phyloP scores from a whole-genome alignment of 1,284 basidiomycete species.

The Amylostereum areolatum region DNA sequence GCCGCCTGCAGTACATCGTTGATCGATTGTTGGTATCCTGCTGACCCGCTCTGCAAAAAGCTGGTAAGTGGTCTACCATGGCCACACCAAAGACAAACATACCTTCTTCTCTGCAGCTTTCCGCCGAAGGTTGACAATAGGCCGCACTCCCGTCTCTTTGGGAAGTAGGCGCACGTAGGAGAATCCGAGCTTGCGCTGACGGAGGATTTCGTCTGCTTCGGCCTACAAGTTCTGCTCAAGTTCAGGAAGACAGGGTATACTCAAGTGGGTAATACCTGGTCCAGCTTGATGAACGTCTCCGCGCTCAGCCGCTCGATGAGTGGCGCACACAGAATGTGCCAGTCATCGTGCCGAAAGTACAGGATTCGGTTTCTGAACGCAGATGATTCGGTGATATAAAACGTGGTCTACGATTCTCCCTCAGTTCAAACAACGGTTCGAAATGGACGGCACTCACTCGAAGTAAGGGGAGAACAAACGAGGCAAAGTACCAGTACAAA shows the following conservation, averaged over 20 bases:
- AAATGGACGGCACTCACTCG: slow-evolving; percentile 42
- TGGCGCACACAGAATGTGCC: slow-evolving; percentile 80
- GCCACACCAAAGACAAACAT: slow-evolving; percentile 3
- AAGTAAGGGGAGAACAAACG: slow-evolving; percentile 75
- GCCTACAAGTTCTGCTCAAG: no score
- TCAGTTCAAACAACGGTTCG: slow-evolving; percentile 1
- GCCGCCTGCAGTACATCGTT: slow-evolving; percentile 83
- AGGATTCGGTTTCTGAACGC: slow-evolving; percentile 83
- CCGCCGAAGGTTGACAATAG: slow-evolving; percentile 87
- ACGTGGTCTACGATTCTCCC: slow-evolving; percentile 64
- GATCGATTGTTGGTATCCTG: slow-evolving; percentile 50
- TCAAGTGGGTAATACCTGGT: slow-evolving; percentile 37
- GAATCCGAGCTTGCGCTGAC: slow-evolving; percentile 69
- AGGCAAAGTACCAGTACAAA: slow-evolving; percentile 90
- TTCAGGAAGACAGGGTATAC: no score
- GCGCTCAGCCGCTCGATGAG: slow-evolving; percentile 67
- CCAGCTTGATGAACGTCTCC: slow-evolving; percentile 60
- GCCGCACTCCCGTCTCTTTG: slow-evolving; percentile 91
- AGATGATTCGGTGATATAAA: slow-evolving; percentile 92
- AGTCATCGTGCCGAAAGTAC: slow-evolving; percentile 94
- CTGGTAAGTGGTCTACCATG: slow-evolving; percentile 8
- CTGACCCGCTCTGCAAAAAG: slow-evolving; percentile 5
- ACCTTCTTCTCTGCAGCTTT: slow-evolving; percentile 38
- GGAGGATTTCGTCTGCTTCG: slow-evolving; percentile 60
- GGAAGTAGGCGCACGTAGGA: slow-evolving; percentile 88